Conservation (phyloP, 345 rosid species). For the Citropsis articulata region DNA sequence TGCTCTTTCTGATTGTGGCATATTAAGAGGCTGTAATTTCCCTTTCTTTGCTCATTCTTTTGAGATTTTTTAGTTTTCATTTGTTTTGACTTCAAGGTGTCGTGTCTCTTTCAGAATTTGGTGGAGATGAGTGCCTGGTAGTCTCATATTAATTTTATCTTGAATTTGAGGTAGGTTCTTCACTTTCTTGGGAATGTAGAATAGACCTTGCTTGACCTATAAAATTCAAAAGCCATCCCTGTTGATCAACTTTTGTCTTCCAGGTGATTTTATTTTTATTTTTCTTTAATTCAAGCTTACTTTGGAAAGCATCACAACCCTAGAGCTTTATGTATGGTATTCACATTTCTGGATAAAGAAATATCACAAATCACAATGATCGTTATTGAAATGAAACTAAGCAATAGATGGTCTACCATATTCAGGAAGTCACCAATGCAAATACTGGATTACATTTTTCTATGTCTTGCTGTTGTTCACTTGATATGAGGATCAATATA, state of each 20-base stretch:
- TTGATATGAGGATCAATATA: background rate
- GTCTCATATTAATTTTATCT: background rate
- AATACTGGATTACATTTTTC: background rate
- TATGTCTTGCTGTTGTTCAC: background rate
- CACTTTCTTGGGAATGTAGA: background rate
- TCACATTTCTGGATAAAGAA: background rate
- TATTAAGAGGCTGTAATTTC: background rate
- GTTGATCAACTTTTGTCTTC: background rate
- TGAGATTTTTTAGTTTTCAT: background rate
- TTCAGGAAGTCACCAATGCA: background rate
- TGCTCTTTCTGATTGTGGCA: background rate
- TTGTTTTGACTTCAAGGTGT: background rate
- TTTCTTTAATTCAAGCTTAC: background rate
- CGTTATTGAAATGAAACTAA: background rate
- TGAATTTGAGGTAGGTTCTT: background rate
- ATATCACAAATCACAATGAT: background rate
- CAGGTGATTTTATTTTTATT: slow-evolving; percentile 1
- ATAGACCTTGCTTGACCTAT: background rate
- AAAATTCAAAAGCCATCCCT: background rate
- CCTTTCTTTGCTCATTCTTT: background rate
- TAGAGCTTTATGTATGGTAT: too few relatives aligned
- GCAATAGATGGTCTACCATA: background rate
- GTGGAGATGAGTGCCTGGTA: background rate
- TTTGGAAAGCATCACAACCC: background rate
- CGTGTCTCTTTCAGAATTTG: background rate